Percentiles rank a stretch among this genome's conserved stretches.
phyloP scores from a whole-genome alignment of 202 grass and related monocot species.

The Schoenoplectus tabernaemontani region DNA sequence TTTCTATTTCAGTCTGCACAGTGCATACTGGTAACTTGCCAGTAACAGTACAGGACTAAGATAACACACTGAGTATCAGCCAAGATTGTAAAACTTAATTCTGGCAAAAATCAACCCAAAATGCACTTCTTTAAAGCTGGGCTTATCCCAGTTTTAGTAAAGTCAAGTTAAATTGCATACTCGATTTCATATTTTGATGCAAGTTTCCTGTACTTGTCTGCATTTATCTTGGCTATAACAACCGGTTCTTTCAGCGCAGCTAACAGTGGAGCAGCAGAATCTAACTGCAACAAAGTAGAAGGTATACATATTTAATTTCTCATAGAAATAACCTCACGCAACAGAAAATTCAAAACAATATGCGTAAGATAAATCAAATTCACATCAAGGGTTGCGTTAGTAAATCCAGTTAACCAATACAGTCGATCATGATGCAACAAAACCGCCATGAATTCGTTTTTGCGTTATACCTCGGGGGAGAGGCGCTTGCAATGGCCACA shows the following conservation, averaged over 20 bases:
- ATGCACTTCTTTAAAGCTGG: not conserved
- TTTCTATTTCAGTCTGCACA: not conserved
- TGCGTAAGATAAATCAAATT: not conserved
- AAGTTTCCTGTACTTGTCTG: constrained; percentile 75
- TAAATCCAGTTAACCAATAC: not conserved
- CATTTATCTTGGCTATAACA: constrained; percentile 67
- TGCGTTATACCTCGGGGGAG: constrained; percentile 69
- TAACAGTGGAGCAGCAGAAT: constrained; percentile 62
- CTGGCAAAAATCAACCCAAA: not conserved
- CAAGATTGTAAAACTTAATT: not conserved
- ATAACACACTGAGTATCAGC: not conserved
- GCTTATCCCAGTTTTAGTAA: not conserved
- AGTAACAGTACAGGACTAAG: not conserved
- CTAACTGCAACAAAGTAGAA: constrained; percentile 42
- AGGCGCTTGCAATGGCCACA: constrained; percentile 98
- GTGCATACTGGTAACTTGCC: not conserved
- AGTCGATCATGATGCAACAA: not conserved
- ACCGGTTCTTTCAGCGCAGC: constrained; percentile 52
- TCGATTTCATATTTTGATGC: constrained; percentile 73
- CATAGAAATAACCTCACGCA: not conserved
- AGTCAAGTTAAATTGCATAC: no score
- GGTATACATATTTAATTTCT: not conserved
- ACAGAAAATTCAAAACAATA: not conserved
- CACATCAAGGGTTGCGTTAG: not conserved
- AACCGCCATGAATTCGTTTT: not conserved